Evolutionary conservation across 371 early-diverging fungal species (phyloP).

Genomic region (Parasitella parasitica): DNA sequence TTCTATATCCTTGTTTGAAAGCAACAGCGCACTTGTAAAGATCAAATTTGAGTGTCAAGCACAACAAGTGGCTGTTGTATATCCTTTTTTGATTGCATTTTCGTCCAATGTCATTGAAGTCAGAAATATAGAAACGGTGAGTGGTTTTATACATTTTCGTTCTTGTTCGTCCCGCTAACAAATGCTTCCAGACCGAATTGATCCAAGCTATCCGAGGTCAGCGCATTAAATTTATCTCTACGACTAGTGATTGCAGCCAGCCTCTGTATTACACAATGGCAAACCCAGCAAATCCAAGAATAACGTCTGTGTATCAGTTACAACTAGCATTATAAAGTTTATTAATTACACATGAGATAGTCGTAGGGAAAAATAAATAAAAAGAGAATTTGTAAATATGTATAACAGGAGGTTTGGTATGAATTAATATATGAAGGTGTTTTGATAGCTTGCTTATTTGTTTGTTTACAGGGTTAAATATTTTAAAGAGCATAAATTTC

Average conservation of each 20-base stretch:
- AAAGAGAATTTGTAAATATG: background rate
- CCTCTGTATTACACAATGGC: conserved; percentile 17
- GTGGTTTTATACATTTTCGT: background rate
- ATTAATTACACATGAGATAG: background rate
- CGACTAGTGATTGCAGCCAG: background rate
- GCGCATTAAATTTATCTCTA: conserved; percentile 12
- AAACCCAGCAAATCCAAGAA: background rate
- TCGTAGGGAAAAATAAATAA: background rate
- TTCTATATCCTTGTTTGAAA: conserved; percentile 3
- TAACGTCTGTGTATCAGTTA: conserved; percentile 17
- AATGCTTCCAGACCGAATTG: conserved; percentile 16
- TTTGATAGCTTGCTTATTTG: background rate
- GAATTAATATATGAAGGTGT: background rate
- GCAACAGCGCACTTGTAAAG: background rate
- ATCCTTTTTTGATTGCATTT: conserved; percentile 41
- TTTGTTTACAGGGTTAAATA: background rate
- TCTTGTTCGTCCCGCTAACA: background rate
- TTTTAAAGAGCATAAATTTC: conserved; percentile 17
- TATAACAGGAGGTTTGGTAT: conserved; percentile 1
- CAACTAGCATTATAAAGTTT: background rate
- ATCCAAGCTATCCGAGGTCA: conserved; percentile 18
- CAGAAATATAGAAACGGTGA: conserved; percentile 39
- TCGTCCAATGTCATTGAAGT: conserved; percentile 37
- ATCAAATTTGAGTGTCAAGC: conserved; percentile 32
- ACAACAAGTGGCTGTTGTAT: conserved; percentile 12